Conservation (phyloP, 805 yeast species). For the Candida awuae region DNA sequence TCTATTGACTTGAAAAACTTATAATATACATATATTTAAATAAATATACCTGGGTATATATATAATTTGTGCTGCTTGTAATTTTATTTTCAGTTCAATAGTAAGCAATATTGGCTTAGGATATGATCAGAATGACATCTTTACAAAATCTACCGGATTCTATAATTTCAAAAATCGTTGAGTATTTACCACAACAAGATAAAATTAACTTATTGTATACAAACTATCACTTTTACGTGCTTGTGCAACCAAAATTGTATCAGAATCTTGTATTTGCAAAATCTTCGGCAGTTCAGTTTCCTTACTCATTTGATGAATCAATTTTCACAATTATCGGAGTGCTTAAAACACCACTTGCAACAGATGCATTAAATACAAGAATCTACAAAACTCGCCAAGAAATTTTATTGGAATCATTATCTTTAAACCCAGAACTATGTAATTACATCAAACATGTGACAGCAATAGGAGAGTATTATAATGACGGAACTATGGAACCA, state of each 20-base stretch:
- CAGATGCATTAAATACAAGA: slow-evolving; percentile 30
- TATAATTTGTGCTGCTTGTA: too few species aligned
- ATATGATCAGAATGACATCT: too few species aligned
- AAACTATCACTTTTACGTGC: slow-evolving; percentile 25
- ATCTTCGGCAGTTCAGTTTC: slow-evolving; percentile 26
- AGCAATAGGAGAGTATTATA: slow-evolving; percentile 25
- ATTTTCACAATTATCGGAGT: slow-evolving; percentile 34
- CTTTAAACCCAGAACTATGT: slow-evolving; percentile 29
- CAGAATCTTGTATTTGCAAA: slow-evolving; percentile 29
- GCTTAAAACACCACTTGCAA: slow-evolving; percentile 27
- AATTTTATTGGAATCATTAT: slow-evolving; percentile 32
- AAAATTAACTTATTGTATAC: slow-evolving; percentile 28
- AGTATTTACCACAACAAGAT: slow-evolving; percentile 34
- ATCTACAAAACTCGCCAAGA: slow-evolving; percentile 33
- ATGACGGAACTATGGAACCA: slow-evolving; percentile 7
- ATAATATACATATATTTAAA: too few species aligned
- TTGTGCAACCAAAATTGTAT: slow-evolving; percentile 32
- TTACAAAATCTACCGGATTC: slow-evolving; percentile 18
- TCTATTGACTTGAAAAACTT: too few species aligned
- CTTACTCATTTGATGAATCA: slow-evolving; percentile 28
- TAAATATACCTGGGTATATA: too few species aligned
- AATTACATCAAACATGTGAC: slow-evolving; percentile 28
- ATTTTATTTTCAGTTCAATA: too few species aligned
- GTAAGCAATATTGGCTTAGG: too few species aligned
- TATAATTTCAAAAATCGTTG: slow-evolving; percentile 17